Percentiles rank a stretch among this genome's conserved stretches.
Conservation (phyloP, 352 stramenopile genomes). For the Thalassiosira oceanica region DNA sequence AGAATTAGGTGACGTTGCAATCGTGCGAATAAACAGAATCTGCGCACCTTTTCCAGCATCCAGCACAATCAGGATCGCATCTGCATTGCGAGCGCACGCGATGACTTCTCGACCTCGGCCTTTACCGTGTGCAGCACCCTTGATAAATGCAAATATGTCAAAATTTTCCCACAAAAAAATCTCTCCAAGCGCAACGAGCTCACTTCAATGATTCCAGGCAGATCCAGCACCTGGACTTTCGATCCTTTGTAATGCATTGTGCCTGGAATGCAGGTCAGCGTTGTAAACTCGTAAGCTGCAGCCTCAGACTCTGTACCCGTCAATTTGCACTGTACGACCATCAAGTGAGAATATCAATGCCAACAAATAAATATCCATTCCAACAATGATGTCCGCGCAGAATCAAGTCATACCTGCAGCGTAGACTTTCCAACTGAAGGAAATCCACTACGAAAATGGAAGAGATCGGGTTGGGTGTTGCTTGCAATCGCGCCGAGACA, state of each 20-base stretch:
- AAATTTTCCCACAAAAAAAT: too few species aligned
- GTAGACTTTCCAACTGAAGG: slow-evolving; percentile 98
- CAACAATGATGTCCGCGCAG: too few species aligned
- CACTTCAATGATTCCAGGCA: slow-evolving; percentile 96
- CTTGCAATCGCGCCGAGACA: too few species aligned
- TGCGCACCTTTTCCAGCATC: slow-evolving; percentile 95
- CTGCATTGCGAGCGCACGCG: slow-evolving; percentile 94
- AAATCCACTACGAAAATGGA: too few species aligned
- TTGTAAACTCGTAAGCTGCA: slow-evolving; percentile 98
- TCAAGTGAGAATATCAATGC: too few species aligned
- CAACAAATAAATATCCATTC: too few species aligned
- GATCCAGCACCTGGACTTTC: slow-evolving; percentile 86
- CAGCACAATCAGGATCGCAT: slow-evolving; percentile 98
- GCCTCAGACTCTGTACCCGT: slow-evolving; percentile 95
- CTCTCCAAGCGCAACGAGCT: too few species aligned
- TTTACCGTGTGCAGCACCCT: slow-evolving; percentile 96
- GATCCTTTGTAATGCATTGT: slow-evolving; percentile 94
- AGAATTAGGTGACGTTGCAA: too few species aligned
- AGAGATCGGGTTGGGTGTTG: too few species aligned
- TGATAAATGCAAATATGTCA: too few species aligned
- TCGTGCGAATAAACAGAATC: too few species aligned
- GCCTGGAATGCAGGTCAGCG: slow-evolving; percentile 96
- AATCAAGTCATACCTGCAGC: slow-evolving; percentile 92
- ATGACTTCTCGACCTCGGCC: slow-evolving; percentile 96
- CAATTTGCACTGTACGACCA: too few species aligned